A percentile compares a stretch with the other conserved stretches of the same genome.
phyloP scores from a whole-genome alignment of 257 asterid genomes.

The Forsythia suspensa region DNA sequence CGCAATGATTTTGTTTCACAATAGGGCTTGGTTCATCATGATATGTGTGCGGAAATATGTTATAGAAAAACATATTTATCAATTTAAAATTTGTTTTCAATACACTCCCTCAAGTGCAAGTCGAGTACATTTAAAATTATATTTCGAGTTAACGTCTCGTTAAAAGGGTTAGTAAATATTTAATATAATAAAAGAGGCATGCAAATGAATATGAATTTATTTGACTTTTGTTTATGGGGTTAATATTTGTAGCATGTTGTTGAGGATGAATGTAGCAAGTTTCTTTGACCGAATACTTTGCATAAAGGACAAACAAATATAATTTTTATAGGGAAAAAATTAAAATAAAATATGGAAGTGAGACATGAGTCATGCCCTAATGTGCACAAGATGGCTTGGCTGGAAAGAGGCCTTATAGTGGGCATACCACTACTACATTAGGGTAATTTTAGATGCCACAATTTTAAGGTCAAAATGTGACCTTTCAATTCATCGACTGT shows the following conservation, averaged over 20 bases:
- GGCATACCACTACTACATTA: conserved; percentile 21
- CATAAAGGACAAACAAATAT: conserved; percentile 26
- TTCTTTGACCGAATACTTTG: conserved; percentile 18
- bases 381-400: conserved; percentile 29
- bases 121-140: too few relatives aligned
- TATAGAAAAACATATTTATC: too few relatives aligned
- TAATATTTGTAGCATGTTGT: neutral
- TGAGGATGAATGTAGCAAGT: conserved; percentile 29
- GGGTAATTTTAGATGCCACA: neutral
- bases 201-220: neutral
- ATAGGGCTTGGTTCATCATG: neutral
- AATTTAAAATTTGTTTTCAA: too few relatives aligned
- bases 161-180: neutral
- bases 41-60: neutral
- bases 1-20: neutral
- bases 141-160: too few relatives aligned
- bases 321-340: neutral
- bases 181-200: neutral
- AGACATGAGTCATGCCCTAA: conserved; percentile 42
- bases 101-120: too few relatives aligned
- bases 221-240: neutral
- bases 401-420: conserved; percentile 39
- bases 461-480: too few relatives aligned
- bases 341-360: conserved; percentile 37
- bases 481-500: too few relatives aligned